Conservation (phyloP, 2,329 filamentous ascomycete species). For the Ophiocordyceps sinensis region DNA sequence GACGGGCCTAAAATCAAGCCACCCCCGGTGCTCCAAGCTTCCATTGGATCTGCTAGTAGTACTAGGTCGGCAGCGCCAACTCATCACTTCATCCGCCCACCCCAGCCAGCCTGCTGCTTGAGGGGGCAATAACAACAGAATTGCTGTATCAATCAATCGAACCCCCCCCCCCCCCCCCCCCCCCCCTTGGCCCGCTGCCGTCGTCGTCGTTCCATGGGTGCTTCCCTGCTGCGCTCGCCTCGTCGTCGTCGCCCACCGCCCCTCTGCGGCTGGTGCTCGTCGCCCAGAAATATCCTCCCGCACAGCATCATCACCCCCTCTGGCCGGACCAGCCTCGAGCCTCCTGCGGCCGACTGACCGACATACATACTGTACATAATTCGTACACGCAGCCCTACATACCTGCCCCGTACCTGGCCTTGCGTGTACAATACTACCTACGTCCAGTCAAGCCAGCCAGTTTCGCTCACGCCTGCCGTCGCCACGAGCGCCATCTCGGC, state of each 20-base stretch:
- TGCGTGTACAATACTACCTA: neutral
- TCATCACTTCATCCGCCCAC: constrained; percentile 16
- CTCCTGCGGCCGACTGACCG: too few relatives aligned
- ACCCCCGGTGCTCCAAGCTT: constrained; percentile 3
- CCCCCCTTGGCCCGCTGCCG: neutral
- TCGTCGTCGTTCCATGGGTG: neutral
- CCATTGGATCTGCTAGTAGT: constrained; percentile 22
- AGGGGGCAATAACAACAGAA: neutral
- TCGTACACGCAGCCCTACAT: too few relatives aligned
- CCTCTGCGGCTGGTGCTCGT: too few relatives aligned
- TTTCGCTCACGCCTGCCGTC: neutral
- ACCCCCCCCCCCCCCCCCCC: neutral
- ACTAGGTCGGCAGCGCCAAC: constrained; percentile 23
- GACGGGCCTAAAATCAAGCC: constrained; percentile 3
- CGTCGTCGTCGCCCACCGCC: too few relatives aligned
- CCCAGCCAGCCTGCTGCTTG: constrained; percentile 4
- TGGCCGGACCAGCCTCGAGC: too few relatives aligned
- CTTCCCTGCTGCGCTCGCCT: too few relatives aligned
- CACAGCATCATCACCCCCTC: too few relatives aligned
- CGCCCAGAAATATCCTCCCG: too few relatives aligned
- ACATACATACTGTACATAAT: too few relatives aligned
- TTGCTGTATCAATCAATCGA: neutral
- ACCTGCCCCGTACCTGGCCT: too few relatives aligned
- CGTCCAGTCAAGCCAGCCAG: neutral
- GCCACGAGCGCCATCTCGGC: too few relatives aligned